A percentile compares a stretch with the other conserved stretches of the same genome.
Conservation (phyloP, 768 basidiomycete species). For the Gelatoporia subvermispora region DNA sequence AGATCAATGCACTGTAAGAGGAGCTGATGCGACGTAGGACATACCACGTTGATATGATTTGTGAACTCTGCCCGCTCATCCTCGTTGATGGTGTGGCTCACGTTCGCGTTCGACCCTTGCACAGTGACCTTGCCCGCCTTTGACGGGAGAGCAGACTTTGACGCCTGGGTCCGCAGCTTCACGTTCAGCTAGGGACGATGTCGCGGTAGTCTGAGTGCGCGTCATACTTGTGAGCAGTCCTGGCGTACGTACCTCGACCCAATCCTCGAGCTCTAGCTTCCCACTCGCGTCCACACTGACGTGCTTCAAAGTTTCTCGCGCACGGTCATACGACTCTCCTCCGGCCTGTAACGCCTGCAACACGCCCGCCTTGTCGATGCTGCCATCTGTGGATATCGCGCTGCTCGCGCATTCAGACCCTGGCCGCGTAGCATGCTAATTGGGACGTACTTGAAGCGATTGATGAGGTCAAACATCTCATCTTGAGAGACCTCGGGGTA, state of each 20-base stretch:
- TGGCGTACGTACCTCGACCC: conserved; percentile 77
- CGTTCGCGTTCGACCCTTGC: conserved; percentile 91
- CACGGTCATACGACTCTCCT: conserved; percentile 89
- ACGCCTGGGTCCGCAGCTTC: conserved; percentile 58
- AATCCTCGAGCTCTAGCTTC: conserved; percentile 95
- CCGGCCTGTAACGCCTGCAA: conserved; percentile 71
- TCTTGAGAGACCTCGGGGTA: conserved; percentile 87
- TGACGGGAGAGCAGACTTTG: conserved; percentile 42
- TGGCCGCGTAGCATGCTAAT: not conserved
- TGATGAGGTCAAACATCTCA: conserved; percentile 93
- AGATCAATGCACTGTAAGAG: not conserved
- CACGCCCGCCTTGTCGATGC: conserved; percentile 78
- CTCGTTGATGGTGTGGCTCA: conserved; percentile 96
- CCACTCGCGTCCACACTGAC: conserved; percentile 94
- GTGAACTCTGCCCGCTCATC: conserved; percentile 95
- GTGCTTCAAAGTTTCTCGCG: conserved; percentile 85
- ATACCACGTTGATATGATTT: conserved; percentile 93
- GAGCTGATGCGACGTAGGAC: conserved; percentile 24
- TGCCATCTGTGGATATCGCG: conserved; percentile 72
- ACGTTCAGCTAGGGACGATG: conserved; percentile 58
- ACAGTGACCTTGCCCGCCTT: conserved; percentile 90
- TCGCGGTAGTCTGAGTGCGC: not conserved
- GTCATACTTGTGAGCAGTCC: conserved; percentile 5
- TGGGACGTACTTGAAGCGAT: conserved; percentile 85
- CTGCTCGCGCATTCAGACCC: conserved; percentile 33